These are phyloP conservation scores for Penicillium sp. DNA, from an alignment of 2,329 filamentous ascomycete species.

Conservation along the genomic window DNA sequence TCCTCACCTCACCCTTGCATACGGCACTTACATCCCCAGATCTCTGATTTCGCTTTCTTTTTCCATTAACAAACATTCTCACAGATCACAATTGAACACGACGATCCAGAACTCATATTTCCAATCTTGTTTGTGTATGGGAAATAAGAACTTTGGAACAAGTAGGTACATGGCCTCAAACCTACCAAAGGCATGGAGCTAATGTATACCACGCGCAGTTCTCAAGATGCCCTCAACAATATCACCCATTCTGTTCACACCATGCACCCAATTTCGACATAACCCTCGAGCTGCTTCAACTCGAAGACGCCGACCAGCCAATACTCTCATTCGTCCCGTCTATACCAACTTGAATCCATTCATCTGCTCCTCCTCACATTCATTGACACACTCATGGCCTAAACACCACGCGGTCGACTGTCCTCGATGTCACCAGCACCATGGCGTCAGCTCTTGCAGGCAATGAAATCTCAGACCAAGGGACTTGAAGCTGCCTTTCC, in stretches of 20 bases:
- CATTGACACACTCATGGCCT: slow-evolving; percentile 25
- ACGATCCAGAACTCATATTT: too few relatives aligned
- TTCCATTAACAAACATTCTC: background rate
- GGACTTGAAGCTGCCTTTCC: background rate
- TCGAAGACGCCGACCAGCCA: slow-evolving; percentile 10
- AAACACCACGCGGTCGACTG: slow-evolving; percentile 18
- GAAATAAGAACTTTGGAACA: background rate
- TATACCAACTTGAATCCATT: slow-evolving; percentile 26
- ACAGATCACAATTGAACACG: background rate
- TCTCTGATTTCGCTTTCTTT: background rate
- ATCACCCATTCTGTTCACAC: background rate
- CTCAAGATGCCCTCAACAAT: slow-evolving; percentile 1
- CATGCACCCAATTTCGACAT: background rate
- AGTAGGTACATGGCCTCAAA: background rate
- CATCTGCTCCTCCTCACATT: slow-evolving; percentile 21
- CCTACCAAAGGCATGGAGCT: background rate
- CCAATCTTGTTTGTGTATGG: background rate
- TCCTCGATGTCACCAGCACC: slow-evolving; percentile 17
- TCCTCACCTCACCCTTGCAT: slow-evolving; percentile 3
- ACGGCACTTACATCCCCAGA: background rate
- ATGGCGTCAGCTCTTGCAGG: background rate
- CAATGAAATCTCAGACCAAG: background rate
- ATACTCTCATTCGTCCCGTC: slow-evolving; percentile 11
- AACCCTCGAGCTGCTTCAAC: slow-evolving; percentile 5
- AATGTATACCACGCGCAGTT: background rate